phyloP scores from a whole-genome alignment of 2,329 filamentous ascomycete species.

The Chaetomiaceae sp. region DNA sequence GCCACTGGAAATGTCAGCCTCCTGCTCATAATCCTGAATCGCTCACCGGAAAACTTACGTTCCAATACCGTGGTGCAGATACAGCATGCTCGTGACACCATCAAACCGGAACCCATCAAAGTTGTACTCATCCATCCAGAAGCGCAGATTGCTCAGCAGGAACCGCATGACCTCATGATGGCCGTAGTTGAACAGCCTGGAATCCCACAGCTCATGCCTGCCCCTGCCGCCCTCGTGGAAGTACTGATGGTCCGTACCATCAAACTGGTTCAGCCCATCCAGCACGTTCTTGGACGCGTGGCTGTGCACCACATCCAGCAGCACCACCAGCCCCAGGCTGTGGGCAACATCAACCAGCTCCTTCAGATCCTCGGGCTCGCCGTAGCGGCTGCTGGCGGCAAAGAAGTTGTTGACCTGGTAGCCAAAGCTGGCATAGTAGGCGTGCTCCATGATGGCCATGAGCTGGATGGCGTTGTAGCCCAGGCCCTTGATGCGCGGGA shows the following conservation, averaged over 20 bases:
- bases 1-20: slow-evolving; percentile 52
- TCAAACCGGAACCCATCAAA: slow-evolving; percentile 99
- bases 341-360: slow-evolving; percentile 96
- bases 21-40: background rate
- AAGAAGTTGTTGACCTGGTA: slow-evolving; percentile 99
- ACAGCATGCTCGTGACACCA: slow-evolving; percentile 97
- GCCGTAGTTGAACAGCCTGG: slow-evolving; percentile 94
- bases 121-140: slow-evolving; percentile 98
- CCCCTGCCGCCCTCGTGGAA: slow-evolving; percentile 87
- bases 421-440: slow-evolving; percentile 98
- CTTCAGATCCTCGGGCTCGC: slow-evolving; percentile 88
- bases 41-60: slow-evolving; percentile 56
- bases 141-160: slow-evolving; percentile 87
- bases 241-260: slow-evolving; percentile 91
- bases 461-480: slow-evolving; percentile 98
- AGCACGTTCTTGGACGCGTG: slow-evolving; percentile 97
- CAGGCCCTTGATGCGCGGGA: slow-evolving; percentile 82
- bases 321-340: slow-evolving; percentile 79
- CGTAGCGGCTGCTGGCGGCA: slow-evolving; percentile 92
- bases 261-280: slow-evolving; percentile 93
- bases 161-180: slow-evolving; percentile 94
- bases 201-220: slow-evolving; percentile 91
- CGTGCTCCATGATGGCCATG: slow-evolving; percentile 99
- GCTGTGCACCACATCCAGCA: slow-evolving; percentile 95
- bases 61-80: slow-evolving; percentile 92